These are phyloP conservation scores for Thalia dealbata DNA, from an alignment of 176 grass and related monocot genomes.

Conservation along the genomic window DNA sequence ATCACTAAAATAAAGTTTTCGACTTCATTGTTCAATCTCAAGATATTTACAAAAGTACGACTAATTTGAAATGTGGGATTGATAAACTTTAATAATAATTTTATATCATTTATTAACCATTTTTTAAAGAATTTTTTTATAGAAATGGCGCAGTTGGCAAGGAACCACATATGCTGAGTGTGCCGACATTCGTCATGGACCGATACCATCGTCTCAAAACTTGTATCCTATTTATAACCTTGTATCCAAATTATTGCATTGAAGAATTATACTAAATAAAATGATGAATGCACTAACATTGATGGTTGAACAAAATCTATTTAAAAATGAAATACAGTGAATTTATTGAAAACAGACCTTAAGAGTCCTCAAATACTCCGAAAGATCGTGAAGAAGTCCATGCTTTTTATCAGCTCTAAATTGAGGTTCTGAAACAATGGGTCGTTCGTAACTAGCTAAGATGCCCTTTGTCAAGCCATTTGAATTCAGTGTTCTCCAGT, in stretches of 20 bases:
- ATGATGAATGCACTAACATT: background rate
- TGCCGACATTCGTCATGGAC: too few relatives aligned
- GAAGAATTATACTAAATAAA: background rate
- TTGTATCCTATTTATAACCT: too few relatives aligned
- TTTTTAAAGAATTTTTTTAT: too few relatives aligned
- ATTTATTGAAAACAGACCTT: slow-evolving; percentile 11
- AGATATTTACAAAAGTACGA: too few relatives aligned
- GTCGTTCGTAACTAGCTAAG: slow-evolving; percentile 9
- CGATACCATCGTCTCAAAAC: too few relatives aligned
- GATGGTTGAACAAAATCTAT: background rate
- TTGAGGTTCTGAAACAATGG: slow-evolving; percentile 12
- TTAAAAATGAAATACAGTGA: background rate
- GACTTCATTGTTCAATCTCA: too few relatives aligned
- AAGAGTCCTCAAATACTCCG: slow-evolving; percentile 9
- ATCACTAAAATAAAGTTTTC: too few relatives aligned
- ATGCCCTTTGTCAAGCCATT: slow-evolving; percentile 9
- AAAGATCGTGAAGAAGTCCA: slow-evolving; percentile 10
- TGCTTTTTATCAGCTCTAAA: slow-evolving; percentile 9
- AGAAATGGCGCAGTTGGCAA: too few relatives aligned
- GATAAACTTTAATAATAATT: too few relatives aligned
- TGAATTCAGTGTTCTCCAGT: slow-evolving; percentile 17
- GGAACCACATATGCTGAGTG: too few relatives aligned
- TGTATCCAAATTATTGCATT: too few relatives aligned
- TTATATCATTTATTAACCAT: too few relatives aligned
- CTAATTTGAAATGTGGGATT: background rate